Conservation (phyloP, 169 alveolate genomes). For the Cryptosporidium andersoni region DNA sequence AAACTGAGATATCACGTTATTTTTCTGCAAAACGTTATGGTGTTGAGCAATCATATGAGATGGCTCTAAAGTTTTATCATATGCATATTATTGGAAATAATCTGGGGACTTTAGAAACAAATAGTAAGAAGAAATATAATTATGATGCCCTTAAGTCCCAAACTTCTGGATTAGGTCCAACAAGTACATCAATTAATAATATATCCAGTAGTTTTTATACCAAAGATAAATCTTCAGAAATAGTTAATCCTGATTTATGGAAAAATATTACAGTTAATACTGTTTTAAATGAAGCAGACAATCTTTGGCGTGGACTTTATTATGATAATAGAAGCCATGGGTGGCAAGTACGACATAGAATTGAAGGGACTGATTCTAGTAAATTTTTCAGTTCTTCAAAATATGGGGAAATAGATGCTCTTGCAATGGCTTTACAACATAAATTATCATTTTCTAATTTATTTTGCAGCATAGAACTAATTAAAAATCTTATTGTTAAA, state of each 20-base stretch:
- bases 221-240: neutral
- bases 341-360: conserved; percentile 15
- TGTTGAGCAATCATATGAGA: conserved; percentile 63
- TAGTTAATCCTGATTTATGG: neutral
- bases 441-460: conserved; percentile 1
- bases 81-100: conserved; percentile 43
- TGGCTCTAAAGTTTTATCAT: conserved; percentile 66
- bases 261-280: neutral
- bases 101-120: neutral
- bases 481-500: too few species aligned
- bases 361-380: conserved; percentile 4
- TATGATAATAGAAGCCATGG: conserved; percentile 61
- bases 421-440: conserved; percentile 7
- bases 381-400: conserved; percentile 12
- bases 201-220: neutral
- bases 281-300: conserved; percentile 25
- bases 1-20: conserved; percentile 52
- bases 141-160: too few species aligned
- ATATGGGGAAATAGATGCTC: conserved; percentile 31
- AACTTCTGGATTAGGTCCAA: too few species aligned
- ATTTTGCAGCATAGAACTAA: neutral
- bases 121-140: too few species aligned
- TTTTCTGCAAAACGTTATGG: conserved; percentile 69
- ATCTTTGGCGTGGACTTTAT: conserved; percentile 44
- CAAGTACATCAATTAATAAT: too few species aligned